A percentile compares a stretch with the other conserved stretches of the same genome.
phyloP scores from a whole-genome alignment of 1,284 basidiomycete genomes.

The Polyporus tsugae region DNA sequence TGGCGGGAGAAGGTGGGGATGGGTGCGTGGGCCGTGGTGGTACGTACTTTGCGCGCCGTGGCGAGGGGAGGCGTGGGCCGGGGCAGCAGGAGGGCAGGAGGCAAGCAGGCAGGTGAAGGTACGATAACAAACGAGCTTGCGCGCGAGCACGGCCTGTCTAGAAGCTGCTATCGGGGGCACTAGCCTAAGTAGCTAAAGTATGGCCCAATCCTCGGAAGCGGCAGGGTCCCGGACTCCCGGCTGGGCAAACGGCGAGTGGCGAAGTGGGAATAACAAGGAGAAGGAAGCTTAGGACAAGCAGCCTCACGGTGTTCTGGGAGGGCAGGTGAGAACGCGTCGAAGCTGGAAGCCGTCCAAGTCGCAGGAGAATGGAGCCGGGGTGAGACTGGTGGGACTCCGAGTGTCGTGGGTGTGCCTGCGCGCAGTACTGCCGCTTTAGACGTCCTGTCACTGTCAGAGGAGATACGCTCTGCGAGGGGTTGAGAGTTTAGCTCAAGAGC shows the following conservation, averaged over 20 bases:
- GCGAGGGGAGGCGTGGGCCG: neutral
- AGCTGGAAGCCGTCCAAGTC: neutral
- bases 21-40: neutral
- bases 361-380: conserved; percentile 5
- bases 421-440: neutral
- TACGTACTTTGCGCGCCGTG: neutral
- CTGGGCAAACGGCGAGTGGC: neutral
- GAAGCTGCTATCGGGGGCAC: conserved; percentile 7
- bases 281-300: neutral
- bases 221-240: conserved; percentile 20
- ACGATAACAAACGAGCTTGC: neutral
- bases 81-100: neutral
- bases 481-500: neutral
- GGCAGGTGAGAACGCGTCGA: neutral
- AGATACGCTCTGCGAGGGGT: neutral
- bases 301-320: neutral
- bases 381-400: neutral
- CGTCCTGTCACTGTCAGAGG: neutral
- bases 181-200: neutral
- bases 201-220: conserved; percentile 6
- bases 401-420: neutral
- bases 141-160: neutral
- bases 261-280: neutral
- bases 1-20: neutral
- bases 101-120: conserved; percentile 6